Conservation (phyloP, 257 asterid species). For the Fraxinus cuspidata region DNA sequence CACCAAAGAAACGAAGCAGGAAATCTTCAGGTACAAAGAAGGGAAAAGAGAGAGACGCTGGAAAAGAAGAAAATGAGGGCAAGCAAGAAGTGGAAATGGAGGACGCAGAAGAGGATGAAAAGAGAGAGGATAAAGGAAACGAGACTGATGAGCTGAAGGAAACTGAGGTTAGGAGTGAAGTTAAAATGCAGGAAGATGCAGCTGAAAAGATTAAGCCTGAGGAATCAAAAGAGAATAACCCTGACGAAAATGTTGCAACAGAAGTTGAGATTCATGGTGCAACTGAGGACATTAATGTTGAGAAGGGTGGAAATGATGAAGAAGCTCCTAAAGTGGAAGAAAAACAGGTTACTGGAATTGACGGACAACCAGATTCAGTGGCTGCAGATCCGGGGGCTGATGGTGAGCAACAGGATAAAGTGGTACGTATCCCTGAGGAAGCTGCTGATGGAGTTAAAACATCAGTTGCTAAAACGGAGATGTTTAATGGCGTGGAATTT, state of each 20-base stretch:
- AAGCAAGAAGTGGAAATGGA: constrained; percentile 30
- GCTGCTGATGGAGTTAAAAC: background rate
- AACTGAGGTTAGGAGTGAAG: constrained; percentile 14
- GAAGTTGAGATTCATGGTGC: constrained; percentile 2
- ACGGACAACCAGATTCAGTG: background rate
- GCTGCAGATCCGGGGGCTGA: background rate
- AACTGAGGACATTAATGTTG: constrained; percentile 13
- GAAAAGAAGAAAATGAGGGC: constrained; percentile 30
- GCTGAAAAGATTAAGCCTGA: constrained; percentile 21
- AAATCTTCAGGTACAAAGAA: constrained; percentile 40
- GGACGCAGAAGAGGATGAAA: background rate
- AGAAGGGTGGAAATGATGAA: constrained; percentile 18
- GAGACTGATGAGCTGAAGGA: constrained; percentile 12
- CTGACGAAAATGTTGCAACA: constrained; percentile 9
- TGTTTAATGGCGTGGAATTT: background rate
- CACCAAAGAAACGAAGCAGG: constrained; percentile 43
- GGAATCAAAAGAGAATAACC: background rate
- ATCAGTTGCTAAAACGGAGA: background rate
- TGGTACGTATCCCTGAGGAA: background rate
- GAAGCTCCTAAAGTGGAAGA: constrained; percentile 7
- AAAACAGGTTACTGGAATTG: background rate
- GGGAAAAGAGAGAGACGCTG: constrained; percentile 30
- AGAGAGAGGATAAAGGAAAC: background rate
- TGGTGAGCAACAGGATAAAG: background rate
- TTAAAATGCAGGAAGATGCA: constrained; percentile 10